Percentiles rank a stretch among this genome's conserved stretches.
Conservation (phyloP, 495 filamentous ascomycete genomes). For the Articulospora tetracladia region DNA sequence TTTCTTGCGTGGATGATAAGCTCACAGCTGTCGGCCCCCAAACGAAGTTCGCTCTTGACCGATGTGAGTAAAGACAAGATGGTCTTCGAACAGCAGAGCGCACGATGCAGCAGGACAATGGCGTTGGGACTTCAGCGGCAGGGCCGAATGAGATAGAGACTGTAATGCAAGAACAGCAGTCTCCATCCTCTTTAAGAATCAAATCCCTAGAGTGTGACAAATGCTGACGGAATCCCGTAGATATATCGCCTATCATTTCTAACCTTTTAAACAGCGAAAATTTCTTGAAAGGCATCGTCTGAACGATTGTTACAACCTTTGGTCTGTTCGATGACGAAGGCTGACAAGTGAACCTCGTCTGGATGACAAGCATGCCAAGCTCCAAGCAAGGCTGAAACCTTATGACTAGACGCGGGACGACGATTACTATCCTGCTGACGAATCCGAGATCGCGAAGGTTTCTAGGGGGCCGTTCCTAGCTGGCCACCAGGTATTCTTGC, state of each 20-base stretch:
- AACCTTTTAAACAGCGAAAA: no score
- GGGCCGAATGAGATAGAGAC: not conserved
- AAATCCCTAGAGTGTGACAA: not conserved
- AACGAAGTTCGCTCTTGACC: not conserved
- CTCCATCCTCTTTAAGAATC: not conserved
- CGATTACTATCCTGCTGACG: not conserved
- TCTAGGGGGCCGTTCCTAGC: not conserved
- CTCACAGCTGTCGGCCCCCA: not conserved
- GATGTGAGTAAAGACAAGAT: not conserved
- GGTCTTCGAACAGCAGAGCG: not conserved
- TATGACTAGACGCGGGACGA: not conserved
- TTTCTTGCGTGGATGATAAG: not conserved
- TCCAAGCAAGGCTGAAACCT: constrained; percentile 1
- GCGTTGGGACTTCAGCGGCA: not conserved
- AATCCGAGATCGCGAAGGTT: not conserved
- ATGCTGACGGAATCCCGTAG: not conserved
- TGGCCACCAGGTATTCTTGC: not conserved
- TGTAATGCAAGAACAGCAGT: not conserved
- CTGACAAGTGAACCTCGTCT: no score
- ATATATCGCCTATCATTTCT: no score
- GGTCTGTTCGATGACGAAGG: not conserved
- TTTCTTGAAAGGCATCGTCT: no score
- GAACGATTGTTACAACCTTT: not conserved
- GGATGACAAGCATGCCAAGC: no score
- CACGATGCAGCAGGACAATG: no score